phyloP scores from a whole-genome alignment of 768 basidiomycete genomes.

The Galerina sulciceps region DNA sequence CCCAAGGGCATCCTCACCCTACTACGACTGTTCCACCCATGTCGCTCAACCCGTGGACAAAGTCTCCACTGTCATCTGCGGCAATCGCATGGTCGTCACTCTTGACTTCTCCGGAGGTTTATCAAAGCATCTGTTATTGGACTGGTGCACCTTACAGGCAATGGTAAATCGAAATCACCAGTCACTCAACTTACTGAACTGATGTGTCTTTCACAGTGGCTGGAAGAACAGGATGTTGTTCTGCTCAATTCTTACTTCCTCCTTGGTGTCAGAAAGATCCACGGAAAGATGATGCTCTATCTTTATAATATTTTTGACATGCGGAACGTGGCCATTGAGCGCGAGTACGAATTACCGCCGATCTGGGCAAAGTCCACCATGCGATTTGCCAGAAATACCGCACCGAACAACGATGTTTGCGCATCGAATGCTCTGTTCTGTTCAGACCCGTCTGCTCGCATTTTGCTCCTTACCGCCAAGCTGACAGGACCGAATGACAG shows the following conservation, averaged over 20 bases:
- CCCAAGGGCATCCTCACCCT: conserved; percentile 41
- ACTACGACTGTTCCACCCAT: conserved; percentile 46
- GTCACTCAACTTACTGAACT: background rate
- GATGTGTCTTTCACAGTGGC: conserved; percentile 41
- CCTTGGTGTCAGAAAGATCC: conserved; percentile 43
- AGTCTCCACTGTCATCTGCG: conserved; percentile 43
- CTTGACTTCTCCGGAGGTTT: conserved; percentile 45
- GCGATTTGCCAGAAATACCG: conserved; percentile 52
- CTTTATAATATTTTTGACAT: conserved; percentile 53
- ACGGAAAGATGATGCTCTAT: conserved; percentile 40
- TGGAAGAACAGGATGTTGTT: conserved; percentile 50
- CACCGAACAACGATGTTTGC: conserved; percentile 39
- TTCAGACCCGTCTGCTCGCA: conserved; percentile 53
- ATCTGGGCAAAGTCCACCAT: conserved; percentile 52
- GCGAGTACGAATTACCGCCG: conserved; percentile 61
- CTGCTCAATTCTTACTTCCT: conserved; percentile 50
- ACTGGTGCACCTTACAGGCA: conserved; percentile 53
- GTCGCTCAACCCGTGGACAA: conserved; percentile 36
- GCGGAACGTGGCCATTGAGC: conserved; percentile 41
- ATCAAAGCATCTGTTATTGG: conserved; percentile 49
- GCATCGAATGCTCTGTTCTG: conserved; percentile 57
- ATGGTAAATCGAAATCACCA: conserved; percentile 47
- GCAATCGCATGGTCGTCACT: conserved; percentile 46
- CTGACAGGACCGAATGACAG: conserved; percentile 34
- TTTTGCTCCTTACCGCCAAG: conserved; percentile 52